Conservation (phyloP, 2,329 filamentous ascomycete species). For the Ceratocystis colombiana region DNA sequence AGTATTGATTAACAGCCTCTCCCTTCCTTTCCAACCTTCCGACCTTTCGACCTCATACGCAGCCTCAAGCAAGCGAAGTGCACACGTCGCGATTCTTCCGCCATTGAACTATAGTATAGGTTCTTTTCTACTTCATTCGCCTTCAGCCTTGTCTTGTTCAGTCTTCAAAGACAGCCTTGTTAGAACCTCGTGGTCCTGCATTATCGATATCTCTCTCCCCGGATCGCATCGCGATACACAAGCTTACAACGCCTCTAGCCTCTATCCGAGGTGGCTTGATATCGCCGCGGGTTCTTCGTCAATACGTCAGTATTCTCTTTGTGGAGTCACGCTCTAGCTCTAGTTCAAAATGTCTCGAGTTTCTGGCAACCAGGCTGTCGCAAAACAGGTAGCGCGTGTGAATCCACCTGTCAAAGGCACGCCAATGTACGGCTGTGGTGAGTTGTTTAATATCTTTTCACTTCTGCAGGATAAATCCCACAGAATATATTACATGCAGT, state of each 20-base stretch:
- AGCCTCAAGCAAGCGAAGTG: neutral
- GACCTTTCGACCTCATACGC: too few relatives aligned
- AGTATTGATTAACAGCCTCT: neutral
- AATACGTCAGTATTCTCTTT: neutral
- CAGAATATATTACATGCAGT: neutral
- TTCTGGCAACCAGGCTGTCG: conserved; percentile 20
- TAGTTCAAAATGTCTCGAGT: conserved; percentile 11
- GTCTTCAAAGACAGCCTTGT: neutral
- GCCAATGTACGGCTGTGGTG: conserved; percentile 56
- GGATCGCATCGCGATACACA: conserved; percentile 12
- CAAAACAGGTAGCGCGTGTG: conserved; percentile 31
- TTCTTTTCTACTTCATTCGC: neutral
- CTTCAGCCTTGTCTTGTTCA: conserved; percentile 16
- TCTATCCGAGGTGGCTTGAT: neutral
- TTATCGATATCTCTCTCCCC: neutral
- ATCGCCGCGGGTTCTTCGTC: neutral
- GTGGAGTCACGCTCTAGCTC: neutral
- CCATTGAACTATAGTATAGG: neutral
- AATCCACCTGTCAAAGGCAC: conserved; percentile 49
- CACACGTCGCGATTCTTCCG: neutral
- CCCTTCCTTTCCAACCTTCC: neutral
- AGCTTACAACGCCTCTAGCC: neutral
- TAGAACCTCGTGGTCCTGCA: conserved; percentile 1
- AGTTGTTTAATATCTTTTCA: conserved; percentile 30
- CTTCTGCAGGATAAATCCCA: neutral